A percentile compares a stretch with the other conserved stretches of the same genome.
Evolutionary conservation across 208 protist species (phyloP).

Genomic region (Giardia duodenalis): DNA sequence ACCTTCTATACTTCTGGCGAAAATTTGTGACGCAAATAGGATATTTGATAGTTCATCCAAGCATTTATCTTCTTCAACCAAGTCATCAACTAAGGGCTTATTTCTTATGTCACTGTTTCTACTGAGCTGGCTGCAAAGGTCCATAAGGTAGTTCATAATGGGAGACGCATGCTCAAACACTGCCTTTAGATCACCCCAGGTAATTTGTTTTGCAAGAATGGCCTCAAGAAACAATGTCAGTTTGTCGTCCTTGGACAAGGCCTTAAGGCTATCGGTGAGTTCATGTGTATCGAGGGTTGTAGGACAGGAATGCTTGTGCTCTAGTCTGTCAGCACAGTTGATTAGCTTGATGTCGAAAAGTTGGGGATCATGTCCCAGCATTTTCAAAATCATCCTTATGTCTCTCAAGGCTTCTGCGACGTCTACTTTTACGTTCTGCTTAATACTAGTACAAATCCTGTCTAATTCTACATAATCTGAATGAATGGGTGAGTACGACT

Average conservation of each 20-base stretch:
- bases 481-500: too few species aligned
- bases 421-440: background rate
- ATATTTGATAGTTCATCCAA: too few species aligned
- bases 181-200: background rate
- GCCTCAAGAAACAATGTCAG: background rate
- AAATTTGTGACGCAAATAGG: too few species aligned
- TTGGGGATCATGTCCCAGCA: background rate
- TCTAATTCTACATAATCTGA: too few species aligned
- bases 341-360: background rate
- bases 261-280: background rate
- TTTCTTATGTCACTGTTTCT: too few species aligned
- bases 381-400: background rate
- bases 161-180: too few species aligned
- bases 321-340: background rate
- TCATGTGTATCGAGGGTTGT: background rate
- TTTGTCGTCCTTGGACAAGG: background rate
- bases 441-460: too few species aligned
- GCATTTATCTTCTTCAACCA: too few species aligned
- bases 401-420: background rate
- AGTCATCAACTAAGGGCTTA: too few species aligned
- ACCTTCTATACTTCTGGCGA: too few species aligned
- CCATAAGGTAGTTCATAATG: too few species aligned
- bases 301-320: background rate
- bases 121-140: too few species aligned
- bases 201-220: background rate